phyloP scores from a whole-genome alignment of 169 alveolate genomes.

The Amoebophrya sp. region DNA sequence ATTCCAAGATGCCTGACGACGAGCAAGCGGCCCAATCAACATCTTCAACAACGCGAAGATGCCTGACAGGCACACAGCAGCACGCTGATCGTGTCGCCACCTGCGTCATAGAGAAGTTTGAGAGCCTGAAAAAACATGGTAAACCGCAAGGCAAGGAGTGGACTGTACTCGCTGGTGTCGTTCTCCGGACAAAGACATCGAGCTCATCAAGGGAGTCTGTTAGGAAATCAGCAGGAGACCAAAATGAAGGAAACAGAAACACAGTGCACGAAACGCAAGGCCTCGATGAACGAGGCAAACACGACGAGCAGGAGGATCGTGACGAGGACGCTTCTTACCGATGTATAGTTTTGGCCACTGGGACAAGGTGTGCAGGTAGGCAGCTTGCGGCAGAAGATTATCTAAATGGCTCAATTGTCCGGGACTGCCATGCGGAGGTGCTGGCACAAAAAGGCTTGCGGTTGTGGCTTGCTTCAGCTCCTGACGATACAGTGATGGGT shows the following conservation, averaged over 20 bases:
- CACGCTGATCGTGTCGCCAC: not conserved
- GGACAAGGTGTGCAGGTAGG: not conserved
- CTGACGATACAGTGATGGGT: not conserved
- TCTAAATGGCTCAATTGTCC: not conserved
- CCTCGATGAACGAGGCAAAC: too few relatives aligned
- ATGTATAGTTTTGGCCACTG: not conserved
- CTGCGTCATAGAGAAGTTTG: not conserved
- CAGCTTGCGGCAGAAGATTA: too few relatives aligned
- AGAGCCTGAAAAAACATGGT: not conserved
- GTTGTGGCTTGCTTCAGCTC: not conserved
- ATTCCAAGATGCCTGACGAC: too few relatives aligned
- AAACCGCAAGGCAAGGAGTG: not conserved
- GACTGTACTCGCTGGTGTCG: not conserved
- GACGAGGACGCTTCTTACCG: too few relatives aligned
- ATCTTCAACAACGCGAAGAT: not conserved
- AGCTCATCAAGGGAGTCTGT: too few relatives aligned
- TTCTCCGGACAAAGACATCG: too few relatives aligned
- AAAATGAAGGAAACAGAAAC: too few relatives aligned
- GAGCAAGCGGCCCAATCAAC: too few relatives aligned
- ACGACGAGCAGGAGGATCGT: too few relatives aligned
- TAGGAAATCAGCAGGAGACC: too few relatives aligned
- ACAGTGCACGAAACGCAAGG: too few relatives aligned
- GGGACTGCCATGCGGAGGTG: constrained; percentile 7
- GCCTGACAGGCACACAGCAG: not conserved
- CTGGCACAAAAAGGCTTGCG: not conserved